Base-by-base conservation (phyloP, 176 grass and related monocot species). In the Zoysia japonica region DNA sequence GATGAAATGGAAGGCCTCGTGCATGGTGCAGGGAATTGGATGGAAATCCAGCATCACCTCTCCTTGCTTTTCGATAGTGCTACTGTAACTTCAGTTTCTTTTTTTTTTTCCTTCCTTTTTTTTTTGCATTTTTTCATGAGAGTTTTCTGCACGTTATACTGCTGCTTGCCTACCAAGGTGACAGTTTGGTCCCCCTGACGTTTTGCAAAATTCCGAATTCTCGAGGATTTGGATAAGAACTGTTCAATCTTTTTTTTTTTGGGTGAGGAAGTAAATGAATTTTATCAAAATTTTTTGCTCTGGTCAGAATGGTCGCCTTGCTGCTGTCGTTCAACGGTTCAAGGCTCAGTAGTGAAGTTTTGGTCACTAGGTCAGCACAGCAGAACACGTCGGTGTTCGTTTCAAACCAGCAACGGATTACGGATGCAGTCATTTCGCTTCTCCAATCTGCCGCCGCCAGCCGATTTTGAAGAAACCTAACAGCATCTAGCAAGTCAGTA, bases 51-150 rank as follows among this genome's bases (percentile, higher is more conserved):
- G 67, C 15, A 43, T 80, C 56, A 61, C 74, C 72, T 76, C 62
- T 87, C 42, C 67, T 42, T 84, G 55, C 80, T 85, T 92, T 96
- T 81, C 28, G 53, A 13, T 71, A 84, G 90, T 89, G 79, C 80
- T 68, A 68, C 81, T 71, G 47, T 57, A 78, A 81, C 84, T 86
- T 77, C 56, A 37, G 9, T 74, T 68, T 60, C 53, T 28, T 28
- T 28, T 28, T 28, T 28, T 28, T 28, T 11, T 38, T 47, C 28
- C 28, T 43, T 45, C 47, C 59, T 73, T 57, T 0, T 38, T 36
- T 65, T 40, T 16, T 8, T 39, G 2, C 39, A 7, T 54, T 82
- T 63, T 65, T 74, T 68, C 70, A 81, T 65, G 48, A 3, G 17
- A 55, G 2, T 42, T 75, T 35, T 47, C 20, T 82, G 50, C 56